Percentiles rank a stretch among this genome's conserved stretches.
Evolutionary conservation across 352 stramenopile species (phyloP).

Genomic region (Pythium brachiatum): DNA sequence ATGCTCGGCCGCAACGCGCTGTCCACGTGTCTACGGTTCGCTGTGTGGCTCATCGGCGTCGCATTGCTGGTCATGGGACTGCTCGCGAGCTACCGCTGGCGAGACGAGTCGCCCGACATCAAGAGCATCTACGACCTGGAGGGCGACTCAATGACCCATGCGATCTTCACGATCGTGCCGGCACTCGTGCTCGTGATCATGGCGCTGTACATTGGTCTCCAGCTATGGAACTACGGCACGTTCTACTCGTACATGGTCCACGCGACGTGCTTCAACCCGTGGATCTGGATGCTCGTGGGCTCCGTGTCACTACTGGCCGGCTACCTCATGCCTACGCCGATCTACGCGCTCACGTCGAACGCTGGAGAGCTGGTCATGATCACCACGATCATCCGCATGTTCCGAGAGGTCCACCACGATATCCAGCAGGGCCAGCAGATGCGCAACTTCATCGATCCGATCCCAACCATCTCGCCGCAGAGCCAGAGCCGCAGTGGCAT

Average conservation of each 20-base stretch:
- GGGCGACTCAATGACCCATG: conserved; percentile 53
- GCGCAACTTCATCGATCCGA: conserved; percentile 66
- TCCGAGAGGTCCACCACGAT: conserved; percentile 81
- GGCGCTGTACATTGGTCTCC: conserved; percentile 68
- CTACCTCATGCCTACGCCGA: conserved; percentile 69
- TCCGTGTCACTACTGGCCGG: conserved; percentile 60
- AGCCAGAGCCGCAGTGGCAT: conserved; percentile 25
- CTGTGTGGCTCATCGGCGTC: conserved; percentile 66
- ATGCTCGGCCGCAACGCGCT: conserved; percentile 38
- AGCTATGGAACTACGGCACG: conserved; percentile 84
- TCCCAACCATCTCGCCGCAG: conserved; percentile 26
- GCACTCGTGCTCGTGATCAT: conserved; percentile 66
- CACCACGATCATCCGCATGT: conserved; percentile 79
- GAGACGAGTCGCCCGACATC: conserved; percentile 39
- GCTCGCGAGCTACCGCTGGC: conserved; percentile 65
- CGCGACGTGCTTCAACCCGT: conserved; percentile 83
- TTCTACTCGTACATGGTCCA: conserved; percentile 86
- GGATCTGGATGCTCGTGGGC: conserved; percentile 87
- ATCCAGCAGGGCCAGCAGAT: conserved; percentile 79
- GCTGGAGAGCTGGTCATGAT: conserved; percentile 77
- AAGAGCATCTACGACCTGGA: conserved; percentile 73
- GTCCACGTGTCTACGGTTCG: conserved; percentile 61
- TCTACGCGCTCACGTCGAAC: conserved; percentile 77
- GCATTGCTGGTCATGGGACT: conserved; percentile 67
- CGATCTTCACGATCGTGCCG: conserved; percentile 58